Evolutionary conservation across 2,329 filamentous ascomycete species (phyloP), one percentile per base, ranked within the genome.

Genomic region (Sporothrix humicola): DNA sequence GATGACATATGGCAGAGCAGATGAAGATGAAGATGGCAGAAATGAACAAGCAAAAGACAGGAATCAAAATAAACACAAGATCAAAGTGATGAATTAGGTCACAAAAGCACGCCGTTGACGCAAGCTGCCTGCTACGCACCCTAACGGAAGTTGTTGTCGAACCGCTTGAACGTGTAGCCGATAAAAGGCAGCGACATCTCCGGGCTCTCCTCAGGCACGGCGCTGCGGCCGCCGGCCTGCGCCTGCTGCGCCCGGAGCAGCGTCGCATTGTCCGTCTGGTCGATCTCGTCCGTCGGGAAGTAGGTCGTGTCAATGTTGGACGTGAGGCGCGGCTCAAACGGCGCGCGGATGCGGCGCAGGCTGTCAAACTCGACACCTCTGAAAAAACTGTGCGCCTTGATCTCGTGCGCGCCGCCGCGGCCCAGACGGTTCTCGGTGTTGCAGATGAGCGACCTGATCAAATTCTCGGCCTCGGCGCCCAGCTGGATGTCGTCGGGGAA

Each of bases 281-380:
- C 94, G 80, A 99, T 98, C 83, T 99, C 96, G 80, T 99, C 96
- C 71, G 94, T 98, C 10, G 96, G 96, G 90, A 99, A 99, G 86
- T 99, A 98, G 65, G 95, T 95, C 23, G 96, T 97, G 81, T 99
- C 96, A 79, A 97, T 92, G 82, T 96, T 96, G 76, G 94, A 97
- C 75, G 93, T 92, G 76, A 99, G 87, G 79, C 94, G 94, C 2
- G 96, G 96, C 84, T 98, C 95, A 81, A 99, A 99, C 0, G 96
- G 96, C 74, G 96, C 96, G 52, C 95, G 92, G 79, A 99, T 98
- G 75, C 92, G 91, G 76, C 96, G 93, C 77, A 99, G 87, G 78
- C 92, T 93, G 77, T 98, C 94, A 87, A 97, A 99, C 77, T 97
- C 92, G 42, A 99, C 96, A 71, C 96, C 96, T 48, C 93, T 92